Base-by-base conservation (phyloP, 495 filamentous ascomycete genomes). In the Tuber microsphaerosporum region DNA sequence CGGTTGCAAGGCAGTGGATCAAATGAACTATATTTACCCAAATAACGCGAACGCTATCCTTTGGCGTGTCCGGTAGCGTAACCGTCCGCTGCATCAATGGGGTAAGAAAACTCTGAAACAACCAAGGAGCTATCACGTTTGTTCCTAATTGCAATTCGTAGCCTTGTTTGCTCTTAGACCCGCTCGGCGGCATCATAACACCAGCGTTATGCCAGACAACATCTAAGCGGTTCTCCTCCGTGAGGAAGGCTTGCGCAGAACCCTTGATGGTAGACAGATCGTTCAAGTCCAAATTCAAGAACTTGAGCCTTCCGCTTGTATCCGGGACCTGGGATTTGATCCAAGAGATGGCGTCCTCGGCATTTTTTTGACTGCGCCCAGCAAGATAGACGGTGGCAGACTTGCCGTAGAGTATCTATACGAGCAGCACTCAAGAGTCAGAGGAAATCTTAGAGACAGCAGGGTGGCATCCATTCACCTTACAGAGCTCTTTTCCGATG, bases 201-300 rank as follows among this genome's bases (percentile, higher is more conserved):
- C 88, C 89, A 0, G 88, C 88, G 75, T 90, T 89, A 76, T 89
- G 89, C 77, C 84, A 89, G 0, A 90, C 83, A 14, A 89, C 85
- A 73, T 90, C 86, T 0, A 90, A 84, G 19, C 84, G 77, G 5
- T 75, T 76, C 80, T 89, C 86, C 46, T 82, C 73, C 0, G 74
- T 70, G 8, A 81, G 77, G 77, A 89, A 87, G 7, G 76, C 74
- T 10, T 85, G 41, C 7, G 85, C 88, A 0, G 86, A 82, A 0
- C 83, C 44, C 74, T 86, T 86, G 76, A 90, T 86, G 16, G 85
- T 86, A 8, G 80, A 79, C 16, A 90, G 84, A 75, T 89, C 87
- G 39, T 84, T 79, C 0, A 90, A 85, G 10, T 86, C 80, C 16
- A 90, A 80, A 22, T 79, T 73, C 3, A 89, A 83, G 76, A 84